Base-by-base conservation (phyloP, 306 rosid species). In the Delonix regia region DNA sequence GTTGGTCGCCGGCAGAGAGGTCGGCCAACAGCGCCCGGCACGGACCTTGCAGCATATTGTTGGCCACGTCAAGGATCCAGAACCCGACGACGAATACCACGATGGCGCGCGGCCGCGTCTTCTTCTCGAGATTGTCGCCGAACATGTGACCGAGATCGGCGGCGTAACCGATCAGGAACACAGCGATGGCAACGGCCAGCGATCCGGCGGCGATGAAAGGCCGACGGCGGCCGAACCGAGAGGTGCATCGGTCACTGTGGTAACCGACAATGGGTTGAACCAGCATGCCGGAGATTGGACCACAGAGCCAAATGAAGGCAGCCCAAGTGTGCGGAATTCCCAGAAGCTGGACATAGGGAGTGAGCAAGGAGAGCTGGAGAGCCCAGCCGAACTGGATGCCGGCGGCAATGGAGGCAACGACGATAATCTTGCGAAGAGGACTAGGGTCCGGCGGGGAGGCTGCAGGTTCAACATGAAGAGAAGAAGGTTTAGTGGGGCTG, bases 321-420 rank as follows among this genome's bases (percentile, higher is more conserved):
- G 94, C 84, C 88, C 89, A 90, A 0, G 76, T 84, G 39, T 88
- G 94, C 0, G 94, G 84, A 11, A 90, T 79, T 0, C 94, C 92
- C 7, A 88, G 86, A 18, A 83, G 90, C 71, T 90, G 94, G 0
- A 90, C 86, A 70, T 88, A 90, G 0, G 94, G 94, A 19, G 94
- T 90, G 3, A 90, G 25, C 13, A 88, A 45, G 0, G 94, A 90
- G 3, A 90, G 90, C 65, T 90, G 92, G 0, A 88, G 75, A 11
- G 94, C 92, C 92, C 94, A 90, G 0, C 92, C 94, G 68, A 90
- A 90, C 44, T 88, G 92, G n/a, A 90, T 2, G 0, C 92, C 94
- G 3, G 92, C 89, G 0, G 92, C 94, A 7, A 90, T 90, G 4
- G 92, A 80, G 1, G 94, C 85, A 5, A 90, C 94, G 2, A 56